Percentiles rank a stretch among this genome's conserved stretches.
Conservation (phyloP, 1,139 yeast species). For the Hemisphaericaspora subhashii region DNA sequence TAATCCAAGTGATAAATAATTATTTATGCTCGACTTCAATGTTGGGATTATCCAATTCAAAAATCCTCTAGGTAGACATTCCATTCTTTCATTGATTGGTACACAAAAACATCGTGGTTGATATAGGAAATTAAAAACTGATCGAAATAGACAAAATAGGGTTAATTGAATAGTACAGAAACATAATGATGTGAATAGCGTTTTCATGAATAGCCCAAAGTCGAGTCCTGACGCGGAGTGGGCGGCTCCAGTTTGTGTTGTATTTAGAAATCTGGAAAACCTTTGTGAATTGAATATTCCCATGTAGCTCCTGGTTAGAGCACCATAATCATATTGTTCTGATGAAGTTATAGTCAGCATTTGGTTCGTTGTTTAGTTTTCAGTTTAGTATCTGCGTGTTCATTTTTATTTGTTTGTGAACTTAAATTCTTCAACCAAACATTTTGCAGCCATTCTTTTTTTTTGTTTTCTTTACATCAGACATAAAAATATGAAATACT, state of each 20-base stretch:
- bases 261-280: slow-evolving; percentile 46
- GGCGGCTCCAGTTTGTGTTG: slow-evolving; percentile 59
- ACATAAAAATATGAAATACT: too few species aligned
- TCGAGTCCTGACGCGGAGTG: slow-evolving; percentile 45
- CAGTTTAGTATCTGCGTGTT: slow-evolving; percentile 1
- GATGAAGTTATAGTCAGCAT: slow-evolving; percentile 22
- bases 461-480: too few species aligned
- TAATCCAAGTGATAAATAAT: slow-evolving; percentile 52
- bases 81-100: slow-evolving; percentile 38
- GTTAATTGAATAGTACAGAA: slow-evolving; percentile 54
- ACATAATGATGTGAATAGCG: slow-evolving; percentile 51
- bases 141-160: slow-evolving; percentile 52
- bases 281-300: slow-evolving; percentile 25
- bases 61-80: slow-evolving; percentile 39
- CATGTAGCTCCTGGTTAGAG: slow-evolving; percentile 28
- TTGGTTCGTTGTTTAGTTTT: slow-evolving; percentile 1
- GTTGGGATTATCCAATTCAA: slow-evolving; percentile 52
- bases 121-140: slow-evolving; percentile 48
- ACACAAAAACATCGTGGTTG: slow-evolving; percentile 55
- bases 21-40: slow-evolving; percentile 35
- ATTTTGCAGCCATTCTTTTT: too few species aligned
- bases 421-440: too few species aligned
- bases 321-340: slow-evolving; percentile 25
- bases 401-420: too few species aligned
- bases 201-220: slow-evolving; percentile 40